A percentile compares a stretch with the other conserved stretches of the same genome.
phyloP scores from a whole-genome alignment of 176 grass and related monocot species.

The Poa annua region DNA sequence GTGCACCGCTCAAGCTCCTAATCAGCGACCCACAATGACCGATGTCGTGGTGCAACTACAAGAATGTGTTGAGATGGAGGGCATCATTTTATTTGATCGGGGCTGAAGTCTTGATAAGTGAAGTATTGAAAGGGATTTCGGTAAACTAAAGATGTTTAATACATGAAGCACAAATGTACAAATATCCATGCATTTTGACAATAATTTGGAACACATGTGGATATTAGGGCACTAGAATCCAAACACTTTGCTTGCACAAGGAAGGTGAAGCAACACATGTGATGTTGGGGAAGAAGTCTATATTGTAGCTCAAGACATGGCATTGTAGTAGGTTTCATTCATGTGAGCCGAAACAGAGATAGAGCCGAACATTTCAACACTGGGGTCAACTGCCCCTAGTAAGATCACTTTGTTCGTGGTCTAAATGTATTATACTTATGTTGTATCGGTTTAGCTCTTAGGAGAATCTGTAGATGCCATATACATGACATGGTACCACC shows the following conservation, averaged over 20 bases:
- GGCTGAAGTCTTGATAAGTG: not conserved
- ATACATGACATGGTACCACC: too few species aligned
- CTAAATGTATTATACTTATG: too few species aligned
- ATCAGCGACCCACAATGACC: conserved; percentile 57
- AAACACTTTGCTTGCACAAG: not conserved
- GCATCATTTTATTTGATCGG: not conserved
- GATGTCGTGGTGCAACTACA: conserved; percentile 57
- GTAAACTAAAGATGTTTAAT: not conserved
- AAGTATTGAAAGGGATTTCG: too few species aligned
- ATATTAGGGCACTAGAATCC: not conserved
- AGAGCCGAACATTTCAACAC: not conserved
- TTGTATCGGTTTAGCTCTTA: too few species aligned
- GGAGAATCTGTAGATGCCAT: too few species aligned
- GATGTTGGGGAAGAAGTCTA: not conserved
- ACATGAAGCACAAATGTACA: not conserved
- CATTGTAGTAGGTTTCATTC: not conserved
- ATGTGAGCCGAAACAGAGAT: not conserved
- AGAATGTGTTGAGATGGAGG: conserved; percentile 57
- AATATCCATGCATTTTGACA: not conserved
- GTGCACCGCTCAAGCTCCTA: conserved; percentile 37
- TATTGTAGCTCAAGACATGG: not conserved
- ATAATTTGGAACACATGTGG: not conserved
- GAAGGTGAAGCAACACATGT: not conserved
- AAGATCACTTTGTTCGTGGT: too few species aligned
- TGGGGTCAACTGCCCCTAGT: not conserved